These are phyloP conservation scores for Leptographium flavum DNA, from an alignment of 2,329 filamentous ascomycete species.

Conservation along the genomic window DNA sequence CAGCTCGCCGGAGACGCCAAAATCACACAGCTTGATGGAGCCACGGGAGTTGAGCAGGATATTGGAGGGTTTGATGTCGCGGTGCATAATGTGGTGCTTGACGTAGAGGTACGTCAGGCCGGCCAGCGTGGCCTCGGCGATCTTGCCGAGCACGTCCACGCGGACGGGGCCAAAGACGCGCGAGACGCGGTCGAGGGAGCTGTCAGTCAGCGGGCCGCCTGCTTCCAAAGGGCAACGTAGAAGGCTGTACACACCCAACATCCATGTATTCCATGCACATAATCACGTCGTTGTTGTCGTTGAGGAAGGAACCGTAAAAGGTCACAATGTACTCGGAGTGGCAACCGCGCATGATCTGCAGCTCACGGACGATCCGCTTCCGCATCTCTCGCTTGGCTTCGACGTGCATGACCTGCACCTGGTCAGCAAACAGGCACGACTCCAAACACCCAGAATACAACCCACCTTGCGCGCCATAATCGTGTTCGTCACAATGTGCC, in stretches of 20 bases:
- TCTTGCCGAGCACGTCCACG: conserved; percentile 93
- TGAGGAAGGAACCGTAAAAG: conserved; percentile 95
- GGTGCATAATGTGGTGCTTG: conserved; percentile 95
- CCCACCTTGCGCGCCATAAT: conserved; percentile 93
- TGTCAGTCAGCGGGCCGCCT: too few relatives aligned
- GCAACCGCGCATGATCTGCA: conserved; percentile 97
- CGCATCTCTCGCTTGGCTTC: conserved; percentile 95
- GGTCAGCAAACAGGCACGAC: not conserved
- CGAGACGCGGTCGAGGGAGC: conserved; percentile 84
- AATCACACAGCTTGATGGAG: conserved; percentile 94
- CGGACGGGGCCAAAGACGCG: conserved; percentile 89
- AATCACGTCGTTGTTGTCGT: conserved; percentile 92
- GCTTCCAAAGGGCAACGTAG: too few relatives aligned
- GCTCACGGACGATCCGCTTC: conserved; percentile 89
- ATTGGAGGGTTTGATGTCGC: conserved; percentile 97
- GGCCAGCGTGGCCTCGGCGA: conserved; percentile 86
- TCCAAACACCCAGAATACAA: not conserved
- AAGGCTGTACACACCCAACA: conserved; percentile 56
- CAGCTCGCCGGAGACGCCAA: conserved; percentile 94
- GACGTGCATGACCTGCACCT: conserved; percentile 79
- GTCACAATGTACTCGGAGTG: conserved; percentile 95
- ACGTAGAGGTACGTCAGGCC: conserved; percentile 91
- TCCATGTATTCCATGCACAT: conserved; percentile 99
- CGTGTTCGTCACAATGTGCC: conserved; percentile 85
- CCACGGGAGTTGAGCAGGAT: conserved; percentile 90